Conservation (phyloP, 2,329 filamentous ascomycete genomes). For the Rasamsonia emersonii region DNA sequence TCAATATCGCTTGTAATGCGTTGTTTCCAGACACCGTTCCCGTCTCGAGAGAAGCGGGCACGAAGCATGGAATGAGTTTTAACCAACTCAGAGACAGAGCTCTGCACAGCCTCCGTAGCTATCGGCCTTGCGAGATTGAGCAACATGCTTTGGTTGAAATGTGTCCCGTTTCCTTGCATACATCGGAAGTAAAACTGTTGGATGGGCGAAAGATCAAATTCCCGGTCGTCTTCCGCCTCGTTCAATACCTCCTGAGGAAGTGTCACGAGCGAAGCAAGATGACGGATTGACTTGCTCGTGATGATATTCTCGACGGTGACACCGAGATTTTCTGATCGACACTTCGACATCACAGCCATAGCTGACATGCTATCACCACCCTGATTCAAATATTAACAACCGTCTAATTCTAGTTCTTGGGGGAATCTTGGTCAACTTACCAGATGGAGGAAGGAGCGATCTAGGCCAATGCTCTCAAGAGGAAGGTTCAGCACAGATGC, state of each 20-base stretch:
- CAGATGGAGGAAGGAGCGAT: conserved; percentile 10
- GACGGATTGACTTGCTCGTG: conserved; percentile 9
- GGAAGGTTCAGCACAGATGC: conserved; percentile 7
- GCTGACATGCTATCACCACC: conserved; percentile 12
- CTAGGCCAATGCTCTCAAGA: conserved; percentile 5
- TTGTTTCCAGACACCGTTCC: conserved; percentile 12
- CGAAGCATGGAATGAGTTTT: conserved; percentile 15
- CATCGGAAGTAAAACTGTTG: conserved; percentile 15
- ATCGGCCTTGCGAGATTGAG: conserved; percentile 2
- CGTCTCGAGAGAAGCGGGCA: conserved; percentile 12
- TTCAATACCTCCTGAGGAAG: conserved; percentile 4
- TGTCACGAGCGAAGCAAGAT: conserved; percentile 9
- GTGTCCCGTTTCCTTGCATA: conserved; percentile 10
- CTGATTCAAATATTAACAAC: conserved; percentile 1
- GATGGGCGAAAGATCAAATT: conserved; percentile 17
- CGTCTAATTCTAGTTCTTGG: background rate
- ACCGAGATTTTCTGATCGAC: conserved; percentile 8
- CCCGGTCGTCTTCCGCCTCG: conserved; percentile 6
- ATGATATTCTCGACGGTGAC: conserved; percentile 11
- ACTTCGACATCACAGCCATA: conserved; percentile 12
- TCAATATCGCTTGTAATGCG: conserved; percentile 5
- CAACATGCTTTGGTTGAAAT: conserved; percentile 17
- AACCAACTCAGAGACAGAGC: conserved; percentile 10
- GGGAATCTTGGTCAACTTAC: background rate
- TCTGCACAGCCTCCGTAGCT: conserved; percentile 3